Evolutionary conservation across 768 basidiomycete genomes (phyloP), one percentile per base, ranked within the genome.

Genomic region (Suillus fuscotomentosus): DNA sequence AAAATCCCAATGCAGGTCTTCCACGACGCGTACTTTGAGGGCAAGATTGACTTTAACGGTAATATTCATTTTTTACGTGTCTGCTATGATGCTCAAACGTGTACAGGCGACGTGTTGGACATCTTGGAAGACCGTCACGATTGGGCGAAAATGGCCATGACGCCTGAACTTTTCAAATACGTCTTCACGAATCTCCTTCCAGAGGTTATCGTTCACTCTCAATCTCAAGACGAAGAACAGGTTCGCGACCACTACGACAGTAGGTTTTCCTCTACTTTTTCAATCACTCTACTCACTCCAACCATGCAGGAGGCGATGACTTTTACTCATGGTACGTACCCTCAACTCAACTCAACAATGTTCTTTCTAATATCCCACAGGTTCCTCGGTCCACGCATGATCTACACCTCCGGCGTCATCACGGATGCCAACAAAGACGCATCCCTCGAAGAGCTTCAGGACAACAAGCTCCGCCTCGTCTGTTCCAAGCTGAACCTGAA

Each of bases 1-100:
- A 99, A 97, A 79, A 98, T 99, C 64, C 95, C 95, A 60, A 96
- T 97, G 90, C 97, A 99, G 79, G 79, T 92, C 69, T 97, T 97
- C 83, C 90, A 99, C 74, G 97, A 99, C 81, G 93, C 94, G 67
- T 99, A 91, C 80, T 98, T 99, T 75, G 95, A 96, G 59, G 90
- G 90, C 57, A 98, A 98, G 80, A 87, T 96, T 66, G 96, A 98
- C 63, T 92, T 99, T 76, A 99, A 98, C 60, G 95, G 97, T 92
- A 51, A 47, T 83, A 76, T 57, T 17, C 31, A 2, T 63, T 3
- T 43, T 51, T 47, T 34, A 65, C 43, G 53, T 24, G 20, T 27
- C 31, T 6, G 2, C 54, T 3, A 14, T 50, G 13, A 14, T 8
- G 22, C 2, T 5, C 13, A 45, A 20, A 51, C 57, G 31, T 22